Conservation (phyloP, 768 basidiomycete species). For the Boletus eberwhitei region DNA sequence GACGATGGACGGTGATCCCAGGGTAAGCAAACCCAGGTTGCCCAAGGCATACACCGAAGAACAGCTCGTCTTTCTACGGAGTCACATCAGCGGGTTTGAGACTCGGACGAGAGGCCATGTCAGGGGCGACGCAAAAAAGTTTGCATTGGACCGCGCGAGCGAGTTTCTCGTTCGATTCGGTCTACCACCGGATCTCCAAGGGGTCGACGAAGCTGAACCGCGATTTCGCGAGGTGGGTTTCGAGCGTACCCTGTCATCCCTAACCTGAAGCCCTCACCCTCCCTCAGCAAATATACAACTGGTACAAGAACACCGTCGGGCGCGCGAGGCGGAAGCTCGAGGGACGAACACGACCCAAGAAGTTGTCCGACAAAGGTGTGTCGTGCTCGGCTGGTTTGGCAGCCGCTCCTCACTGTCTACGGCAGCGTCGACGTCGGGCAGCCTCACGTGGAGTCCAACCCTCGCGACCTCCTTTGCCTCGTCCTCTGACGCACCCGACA, state of each 20-base stretch:
- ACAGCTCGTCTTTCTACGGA: slow-evolving; percentile 56
- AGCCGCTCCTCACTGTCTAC: not conserved
- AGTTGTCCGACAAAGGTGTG: slow-evolving; percentile 49
- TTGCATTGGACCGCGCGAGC: slow-evolving; percentile 57
- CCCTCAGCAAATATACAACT: slow-evolving; percentile 64
- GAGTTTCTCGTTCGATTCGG: slow-evolving; percentile 61
- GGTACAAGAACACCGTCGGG: slow-evolving; percentile 71
- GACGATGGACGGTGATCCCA: slow-evolving; percentile 51
- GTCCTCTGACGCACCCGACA: slow-evolving; percentile 13
- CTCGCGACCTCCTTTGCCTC: slow-evolving; percentile 37
- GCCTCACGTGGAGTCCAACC: slow-evolving; percentile 39
- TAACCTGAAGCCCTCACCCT: not conserved
- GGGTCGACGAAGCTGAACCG: slow-evolving; percentile 55
- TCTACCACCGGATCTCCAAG: slow-evolving; percentile 51
- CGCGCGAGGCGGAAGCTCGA: slow-evolving; percentile 56
- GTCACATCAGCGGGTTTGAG: slow-evolving; percentile 55
- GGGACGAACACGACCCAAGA: slow-evolving; percentile 50
- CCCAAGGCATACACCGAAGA: slow-evolving; percentile 64
- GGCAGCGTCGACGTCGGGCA: slow-evolving; percentile 18
- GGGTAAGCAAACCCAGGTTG: slow-evolving; percentile 62
- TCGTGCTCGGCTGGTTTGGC: not conserved
- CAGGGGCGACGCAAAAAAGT: slow-evolving; percentile 68
- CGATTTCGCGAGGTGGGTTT: slow-evolving; percentile 56
- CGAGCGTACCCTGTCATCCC: not conserved
- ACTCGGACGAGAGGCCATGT: slow-evolving; percentile 55